These are phyloP conservation scores for Didymella lethalis DNA, from an alignment of 2,329 filamentous ascomycete genomes.

Conservation along the genomic window DNA sequence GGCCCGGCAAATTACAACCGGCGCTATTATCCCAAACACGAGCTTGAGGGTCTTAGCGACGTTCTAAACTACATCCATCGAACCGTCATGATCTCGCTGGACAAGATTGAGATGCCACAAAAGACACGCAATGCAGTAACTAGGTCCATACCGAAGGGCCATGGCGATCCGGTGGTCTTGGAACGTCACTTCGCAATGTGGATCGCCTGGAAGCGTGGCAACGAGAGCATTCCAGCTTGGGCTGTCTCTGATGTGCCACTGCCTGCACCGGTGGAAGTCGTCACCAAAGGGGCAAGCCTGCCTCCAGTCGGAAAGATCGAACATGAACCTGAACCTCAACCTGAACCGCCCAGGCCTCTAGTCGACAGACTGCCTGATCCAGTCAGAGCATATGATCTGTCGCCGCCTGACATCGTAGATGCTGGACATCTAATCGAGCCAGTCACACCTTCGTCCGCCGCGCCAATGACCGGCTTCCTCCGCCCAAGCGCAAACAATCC, in stretches of 20 bases:
- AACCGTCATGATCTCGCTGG: slow-evolving; percentile 68
- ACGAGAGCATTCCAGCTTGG: slow-evolving; percentile 69
- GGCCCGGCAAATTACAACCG: slow-evolving; percentile 65
- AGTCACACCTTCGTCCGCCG: slow-evolving; percentile 38
- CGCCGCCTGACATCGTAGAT: slow-evolving; percentile 19
- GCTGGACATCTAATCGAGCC: slow-evolving; percentile 13
- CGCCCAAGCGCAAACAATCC: slow-evolving; percentile 48
- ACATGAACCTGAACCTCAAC: slow-evolving; percentile 56
- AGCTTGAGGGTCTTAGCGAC: slow-evolving; percentile 67
- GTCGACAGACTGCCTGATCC: slow-evolving; percentile 54
- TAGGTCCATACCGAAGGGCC: slow-evolving; percentile 68
- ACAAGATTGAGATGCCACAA: slow-evolving; percentile 67
- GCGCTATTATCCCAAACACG: slow-evolving; percentile 69
- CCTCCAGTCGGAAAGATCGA: slow-evolving; percentile 65
- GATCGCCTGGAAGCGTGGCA: slow-evolving; percentile 73
- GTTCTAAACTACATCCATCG: slow-evolving; percentile 68
- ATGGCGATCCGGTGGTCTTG: slow-evolving; percentile 67
- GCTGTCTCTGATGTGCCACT: slow-evolving; percentile 65
- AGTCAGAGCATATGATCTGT: slow-evolving; percentile 36
- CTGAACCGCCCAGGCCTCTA: slow-evolving; percentile 54
- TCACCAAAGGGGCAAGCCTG: slow-evolving; percentile 63
- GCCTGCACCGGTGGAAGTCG: slow-evolving; percentile 48
- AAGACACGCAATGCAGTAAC: slow-evolving; percentile 67
- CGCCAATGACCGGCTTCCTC: slow-evolving; percentile 45
- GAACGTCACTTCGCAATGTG: slow-evolving; percentile 69